phyloP scores from a whole-genome alignment of 371 early-diverging fungal species.

The Caulochytrium protostelioides region DNA sequence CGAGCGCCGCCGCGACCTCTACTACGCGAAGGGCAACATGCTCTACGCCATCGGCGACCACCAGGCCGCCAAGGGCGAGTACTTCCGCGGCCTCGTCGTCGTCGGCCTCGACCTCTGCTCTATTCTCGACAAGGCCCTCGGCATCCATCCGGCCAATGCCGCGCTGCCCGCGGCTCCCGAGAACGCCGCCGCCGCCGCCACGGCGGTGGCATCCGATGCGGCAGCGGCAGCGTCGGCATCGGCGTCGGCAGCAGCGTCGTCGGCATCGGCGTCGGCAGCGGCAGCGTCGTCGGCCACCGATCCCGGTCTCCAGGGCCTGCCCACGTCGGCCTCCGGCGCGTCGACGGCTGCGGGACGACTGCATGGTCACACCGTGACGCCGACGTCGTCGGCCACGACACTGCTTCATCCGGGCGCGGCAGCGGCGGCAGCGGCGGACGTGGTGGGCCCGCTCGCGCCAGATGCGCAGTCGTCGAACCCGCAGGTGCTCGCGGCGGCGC shows the following conservation, averaged over 20 bases:
- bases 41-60: slow-evolving; percentile 51
- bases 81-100: slow-evolving; percentile 55
- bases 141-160: too few species aligned
- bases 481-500: slow-evolving; percentile 33
- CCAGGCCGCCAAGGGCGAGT: slow-evolving; percentile 48
- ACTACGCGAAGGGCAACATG: slow-evolving; percentile 66
- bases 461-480: slow-evolving; percentile 1
- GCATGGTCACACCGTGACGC: too few species aligned
- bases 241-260: too few species aligned
- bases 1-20: slow-evolving; percentile 28
- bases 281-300: too few species aligned
- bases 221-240: too few species aligned
- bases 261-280: too few species aligned
- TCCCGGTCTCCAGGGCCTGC: too few species aligned
- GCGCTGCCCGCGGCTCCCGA: slow-evolving; percentile 19
- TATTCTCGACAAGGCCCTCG: too few species aligned
- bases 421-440: slow-evolving; percentile 3
- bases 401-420: slow-evolving; percentile 5
- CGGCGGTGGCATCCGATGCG: too few species aligned
- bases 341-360: too few species aligned
- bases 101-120: slow-evolving; percentile 40
- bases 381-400: too few species aligned
- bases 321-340: too few species aligned
- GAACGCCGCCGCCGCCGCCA: slow-evolving; percentile 1
- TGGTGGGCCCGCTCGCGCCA: neutral